These are phyloP conservation scores for Alternaria metachromatica DNA, from an alignment of 2,329 filamentous ascomycete genomes.

Conservation along the genomic window DNA sequence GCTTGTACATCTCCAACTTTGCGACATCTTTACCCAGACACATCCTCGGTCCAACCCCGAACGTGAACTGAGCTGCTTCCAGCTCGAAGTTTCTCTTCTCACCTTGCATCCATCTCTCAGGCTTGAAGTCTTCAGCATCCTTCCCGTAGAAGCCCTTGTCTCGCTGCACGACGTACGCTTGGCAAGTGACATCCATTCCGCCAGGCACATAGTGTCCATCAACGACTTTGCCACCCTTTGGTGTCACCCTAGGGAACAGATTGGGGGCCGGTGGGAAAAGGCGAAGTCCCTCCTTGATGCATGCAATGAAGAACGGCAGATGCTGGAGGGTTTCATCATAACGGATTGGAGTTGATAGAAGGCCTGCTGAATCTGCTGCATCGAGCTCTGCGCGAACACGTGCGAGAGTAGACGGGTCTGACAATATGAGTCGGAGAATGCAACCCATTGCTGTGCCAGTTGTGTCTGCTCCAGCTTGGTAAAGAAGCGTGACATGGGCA, in stretches of 20 bases:
- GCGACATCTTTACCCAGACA: conserved; percentile 44
- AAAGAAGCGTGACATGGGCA: conserved; percentile 48
- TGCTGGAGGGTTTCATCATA: conserved; percentile 42
- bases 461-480: conserved; percentile 48
- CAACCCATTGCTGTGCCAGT: conserved; percentile 45
- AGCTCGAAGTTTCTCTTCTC: conserved; percentile 32
- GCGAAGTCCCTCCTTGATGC: conserved; percentile 59
- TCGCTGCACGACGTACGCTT: conserved; percentile 58
- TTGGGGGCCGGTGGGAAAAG: conserved; percentile 60
- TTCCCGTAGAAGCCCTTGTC: conserved; percentile 51
- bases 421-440: conserved; percentile 39
- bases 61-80: conserved; percentile 40
- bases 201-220: conserved; percentile 51
- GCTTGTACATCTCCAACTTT: conserved; percentile 39
- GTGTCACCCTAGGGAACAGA: conserved; percentile 56
- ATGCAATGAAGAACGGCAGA: conserved; percentile 58
- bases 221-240: conserved; percentile 42
- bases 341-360: conserved; percentile 32
- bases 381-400: conserved; percentile 34
- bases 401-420: conserved; percentile 17
- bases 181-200: conserved; percentile 56
- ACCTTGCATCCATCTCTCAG: conserved; percentile 50
- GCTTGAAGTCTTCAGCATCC: conserved; percentile 50
- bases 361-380: conserved; percentile 22
- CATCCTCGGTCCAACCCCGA: conserved; percentile 35